phyloP scores from a whole-genome alignment of 225 moss, liverwort and hornwort genomes.

The Asterella californica region DNA sequence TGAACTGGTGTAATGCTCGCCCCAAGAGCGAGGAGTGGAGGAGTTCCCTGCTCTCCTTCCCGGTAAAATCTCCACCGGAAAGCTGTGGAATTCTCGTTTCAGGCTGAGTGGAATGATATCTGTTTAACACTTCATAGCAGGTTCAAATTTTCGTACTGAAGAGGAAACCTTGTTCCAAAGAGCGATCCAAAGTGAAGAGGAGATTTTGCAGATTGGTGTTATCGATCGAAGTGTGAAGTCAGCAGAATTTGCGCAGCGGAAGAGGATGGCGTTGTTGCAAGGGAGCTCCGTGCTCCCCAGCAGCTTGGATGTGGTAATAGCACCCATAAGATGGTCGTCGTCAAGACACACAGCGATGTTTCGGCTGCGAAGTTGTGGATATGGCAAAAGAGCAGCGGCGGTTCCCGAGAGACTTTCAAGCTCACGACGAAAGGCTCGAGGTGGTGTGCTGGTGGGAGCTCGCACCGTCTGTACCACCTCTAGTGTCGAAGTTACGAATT shows the following conservation, averaged over 20 bases:
- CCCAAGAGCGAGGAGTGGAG: neutral
- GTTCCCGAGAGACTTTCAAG: neutral
- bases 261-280: slow-evolving; percentile 13
- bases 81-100: no score
- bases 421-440: neutral
- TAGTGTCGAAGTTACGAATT: slow-evolving; percentile 3
- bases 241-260: neutral
- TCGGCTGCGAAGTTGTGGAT: neutral
- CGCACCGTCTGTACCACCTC: neutral
- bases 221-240: no score
- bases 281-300: slow-evolving; percentile 14
- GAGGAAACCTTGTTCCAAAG: neutral
- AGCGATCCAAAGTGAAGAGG: neutral
- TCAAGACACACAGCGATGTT: neutral
- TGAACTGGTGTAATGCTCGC: neutral
- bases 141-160: no score
- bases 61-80: neutral
- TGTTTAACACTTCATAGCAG: no score
- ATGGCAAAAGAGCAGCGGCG: neutral
- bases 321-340: neutral
- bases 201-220: no score
- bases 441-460: neutral
- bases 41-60: neutral
- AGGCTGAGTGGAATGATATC: no score
- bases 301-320: neutral